These are phyloP conservation scores for Saccharomycopsis sp. DNA, from an alignment of 805 yeast species.

Conservation along the genomic window DNA sequence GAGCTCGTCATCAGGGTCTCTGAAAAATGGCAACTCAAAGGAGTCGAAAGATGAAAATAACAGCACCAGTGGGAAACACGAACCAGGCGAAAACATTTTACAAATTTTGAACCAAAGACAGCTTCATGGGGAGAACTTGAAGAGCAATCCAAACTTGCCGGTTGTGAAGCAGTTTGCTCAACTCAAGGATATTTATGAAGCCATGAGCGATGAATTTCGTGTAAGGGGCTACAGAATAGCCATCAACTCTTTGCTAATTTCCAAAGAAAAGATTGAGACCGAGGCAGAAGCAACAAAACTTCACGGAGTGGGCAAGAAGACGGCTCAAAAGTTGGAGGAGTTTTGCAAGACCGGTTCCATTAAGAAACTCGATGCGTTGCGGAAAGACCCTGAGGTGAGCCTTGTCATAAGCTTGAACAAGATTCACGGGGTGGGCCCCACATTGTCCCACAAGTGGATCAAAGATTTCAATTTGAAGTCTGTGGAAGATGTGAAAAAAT, in stretches of 20 bases:
- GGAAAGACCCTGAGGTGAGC: conserved; percentile 25
- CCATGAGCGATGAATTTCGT: conserved; percentile 31
- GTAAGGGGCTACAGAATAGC: conserved; percentile 38
- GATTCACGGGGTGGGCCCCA: conserved; percentile 43
- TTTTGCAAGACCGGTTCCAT: conserved; percentile 32
- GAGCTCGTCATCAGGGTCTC: too few species aligned
- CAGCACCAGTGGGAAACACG: not conserved
- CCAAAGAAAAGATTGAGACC: conserved; percentile 27
- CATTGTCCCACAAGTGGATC: conserved; percentile 33
- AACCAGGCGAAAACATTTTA: not conserved
- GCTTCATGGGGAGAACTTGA: conserved; percentile 1
- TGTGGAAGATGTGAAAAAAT: conserved; percentile 30
- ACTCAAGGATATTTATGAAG: conserved; percentile 23
- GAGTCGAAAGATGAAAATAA: not conserved
- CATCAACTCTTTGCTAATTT: conserved; percentile 29
- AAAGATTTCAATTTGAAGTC: conserved; percentile 30
- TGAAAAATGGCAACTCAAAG: too few species aligned
- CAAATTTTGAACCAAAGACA: conserved; percentile 9
- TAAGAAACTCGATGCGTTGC: conserved; percentile 21
- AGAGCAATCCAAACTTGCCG: conserved; percentile 16
- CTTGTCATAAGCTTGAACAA: conserved; percentile 30
- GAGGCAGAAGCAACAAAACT: conserved; percentile 32
- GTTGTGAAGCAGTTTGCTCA: conserved; percentile 10
- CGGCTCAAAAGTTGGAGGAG: conserved; percentile 38
- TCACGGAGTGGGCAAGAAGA: conserved; percentile 32